Conservation (phyloP, 768 basidiomycete genomes). For the Pisolithus orientalis region DNA sequence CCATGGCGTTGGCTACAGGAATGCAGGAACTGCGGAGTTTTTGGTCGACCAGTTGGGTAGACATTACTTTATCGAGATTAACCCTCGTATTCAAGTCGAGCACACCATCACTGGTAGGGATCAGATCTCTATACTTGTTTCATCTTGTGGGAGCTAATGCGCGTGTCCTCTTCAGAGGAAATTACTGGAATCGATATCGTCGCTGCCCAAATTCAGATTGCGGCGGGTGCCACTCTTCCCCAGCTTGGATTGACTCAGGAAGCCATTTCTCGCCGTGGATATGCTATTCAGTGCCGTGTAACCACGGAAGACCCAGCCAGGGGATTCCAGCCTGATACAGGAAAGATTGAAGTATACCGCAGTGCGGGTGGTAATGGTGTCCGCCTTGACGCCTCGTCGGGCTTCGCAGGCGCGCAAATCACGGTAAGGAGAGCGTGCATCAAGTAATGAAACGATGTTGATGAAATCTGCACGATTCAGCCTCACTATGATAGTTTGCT, state of each 20-base stretch:
- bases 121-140: neutral
- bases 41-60: constrained; percentile 93
- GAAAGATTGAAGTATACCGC: constrained; percentile 99
- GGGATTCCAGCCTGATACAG: constrained; percentile 95
- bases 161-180: constrained; percentile 62
- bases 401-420: constrained; percentile 98
- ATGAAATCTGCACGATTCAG: constrained; percentile 31
- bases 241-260: constrained; percentile 96
- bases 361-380: constrained; percentile 99
- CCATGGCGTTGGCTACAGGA: constrained; percentile 88
- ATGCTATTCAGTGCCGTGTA: constrained; percentile 97
- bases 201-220: constrained; percentile 98
- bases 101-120: constrained; percentile 92
- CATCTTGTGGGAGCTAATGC: neutral
- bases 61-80: constrained; percentile 99
- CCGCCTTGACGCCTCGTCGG: constrained; percentile 92
- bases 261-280: constrained; percentile 91
- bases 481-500: constrained; percentile 98
- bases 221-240: constrained; percentile 93
- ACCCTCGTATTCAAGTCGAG: constrained; percentile 99
- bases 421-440: constrained; percentile 51
- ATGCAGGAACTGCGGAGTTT: constrained; percentile 98
- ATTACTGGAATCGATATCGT: constrained; percentile 99
- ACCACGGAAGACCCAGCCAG: constrained; percentile 95
- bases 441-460: constrained; percentile 2